phyloP scores from a whole-genome alignment of 768 basidiomycete genomes.

The Auriscalpium microsporum region DNA sequence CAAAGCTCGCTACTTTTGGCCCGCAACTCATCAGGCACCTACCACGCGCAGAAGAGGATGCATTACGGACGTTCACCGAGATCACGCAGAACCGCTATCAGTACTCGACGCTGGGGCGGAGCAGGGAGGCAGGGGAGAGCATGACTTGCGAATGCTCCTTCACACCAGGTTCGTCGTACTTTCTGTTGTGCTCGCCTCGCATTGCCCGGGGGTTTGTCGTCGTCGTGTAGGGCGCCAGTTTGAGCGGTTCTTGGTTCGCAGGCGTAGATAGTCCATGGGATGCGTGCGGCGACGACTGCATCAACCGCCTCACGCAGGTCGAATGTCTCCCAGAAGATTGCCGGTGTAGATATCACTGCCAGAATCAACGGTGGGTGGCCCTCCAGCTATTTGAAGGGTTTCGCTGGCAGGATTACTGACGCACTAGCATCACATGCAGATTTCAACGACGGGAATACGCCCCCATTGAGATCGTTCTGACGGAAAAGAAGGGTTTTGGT shows the following conservation, averaged over 20 bases:
- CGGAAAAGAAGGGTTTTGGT: slow-evolving; percentile 94
- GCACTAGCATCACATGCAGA: slow-evolving; percentile 31
- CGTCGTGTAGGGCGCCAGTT: background rate
- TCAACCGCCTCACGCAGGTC: slow-evolving; percentile 94
- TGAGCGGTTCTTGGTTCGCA: slow-evolving; percentile 27
- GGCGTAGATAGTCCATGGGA: slow-evolving; percentile 48
- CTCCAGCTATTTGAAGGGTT: background rate
- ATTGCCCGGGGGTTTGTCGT: slow-evolving; percentile 3
- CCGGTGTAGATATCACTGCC: slow-evolving; percentile 70
- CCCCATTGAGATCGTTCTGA: slow-evolving; percentile 80
- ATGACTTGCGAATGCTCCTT: slow-evolving; percentile 93
- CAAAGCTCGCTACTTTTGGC: slow-evolving; percentile 21
- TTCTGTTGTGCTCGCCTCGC: background rate
- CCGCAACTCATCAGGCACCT: slow-evolving; percentile 77
- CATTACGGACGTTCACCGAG: slow-evolving; percentile 63
- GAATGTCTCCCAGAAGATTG: slow-evolving; percentile 93
- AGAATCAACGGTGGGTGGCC: slow-evolving; percentile 78
- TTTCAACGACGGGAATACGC: slow-evolving; percentile 86
- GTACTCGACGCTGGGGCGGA: slow-evolving; percentile 77
- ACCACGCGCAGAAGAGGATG: slow-evolving; percentile 66
- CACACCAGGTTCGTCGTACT: slow-evolving; percentile 60
- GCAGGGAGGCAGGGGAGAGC: slow-evolving; percentile 82
- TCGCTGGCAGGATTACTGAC: background rate
- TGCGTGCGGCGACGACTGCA: slow-evolving; percentile 92
- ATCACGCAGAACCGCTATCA: slow-evolving; percentile 80